Conservation (phyloP, 169 alveolate genomes). For the Eimeria acervulina region DNA sequence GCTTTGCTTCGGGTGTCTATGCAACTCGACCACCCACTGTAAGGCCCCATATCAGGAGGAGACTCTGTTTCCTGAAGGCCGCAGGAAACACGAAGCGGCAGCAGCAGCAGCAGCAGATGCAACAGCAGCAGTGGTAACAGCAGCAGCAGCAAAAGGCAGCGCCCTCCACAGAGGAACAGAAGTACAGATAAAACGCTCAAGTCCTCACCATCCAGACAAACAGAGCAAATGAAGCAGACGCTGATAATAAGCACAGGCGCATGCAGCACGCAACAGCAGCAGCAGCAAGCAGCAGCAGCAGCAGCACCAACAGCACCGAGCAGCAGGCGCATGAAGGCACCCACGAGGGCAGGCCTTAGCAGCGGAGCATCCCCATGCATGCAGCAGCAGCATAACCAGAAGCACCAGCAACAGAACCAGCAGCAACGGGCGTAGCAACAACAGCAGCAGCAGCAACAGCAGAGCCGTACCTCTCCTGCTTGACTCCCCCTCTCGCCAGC, state of each 20-base stretch:
- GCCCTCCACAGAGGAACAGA: neutral
- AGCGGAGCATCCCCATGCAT: neutral
- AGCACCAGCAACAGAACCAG: neutral
- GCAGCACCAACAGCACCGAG: too few relatives aligned
- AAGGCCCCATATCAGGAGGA: slow-evolving; percentile 59
- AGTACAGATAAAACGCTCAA: neutral
- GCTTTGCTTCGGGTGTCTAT: slow-evolving; percentile 78
- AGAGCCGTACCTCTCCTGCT: slow-evolving; percentile 1
- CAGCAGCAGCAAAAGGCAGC: neutral
- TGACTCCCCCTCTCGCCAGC: neutral
- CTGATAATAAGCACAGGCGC: too few relatives aligned
- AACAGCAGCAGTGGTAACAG: slow-evolving; percentile 22
- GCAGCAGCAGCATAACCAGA: neutral
- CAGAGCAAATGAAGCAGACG: neutral
- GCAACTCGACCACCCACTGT: slow-evolving; percentile 72
- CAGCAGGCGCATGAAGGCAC: neutral
- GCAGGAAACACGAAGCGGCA: neutral
- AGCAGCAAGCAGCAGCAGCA: neutral
- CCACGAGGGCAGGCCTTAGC: too few relatives aligned
- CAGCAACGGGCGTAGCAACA: too few relatives aligned
- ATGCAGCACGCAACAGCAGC: neutral
- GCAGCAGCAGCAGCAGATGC: slow-evolving; percentile 20
- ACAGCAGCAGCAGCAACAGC: neutral
- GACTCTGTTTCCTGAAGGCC: neutral
- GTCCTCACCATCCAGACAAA: neutral